Evolutionary conservation across 2,329 filamentous ascomycete species (phyloP).

Genomic region (Hawksworthiomyces lignivorus): DNA sequence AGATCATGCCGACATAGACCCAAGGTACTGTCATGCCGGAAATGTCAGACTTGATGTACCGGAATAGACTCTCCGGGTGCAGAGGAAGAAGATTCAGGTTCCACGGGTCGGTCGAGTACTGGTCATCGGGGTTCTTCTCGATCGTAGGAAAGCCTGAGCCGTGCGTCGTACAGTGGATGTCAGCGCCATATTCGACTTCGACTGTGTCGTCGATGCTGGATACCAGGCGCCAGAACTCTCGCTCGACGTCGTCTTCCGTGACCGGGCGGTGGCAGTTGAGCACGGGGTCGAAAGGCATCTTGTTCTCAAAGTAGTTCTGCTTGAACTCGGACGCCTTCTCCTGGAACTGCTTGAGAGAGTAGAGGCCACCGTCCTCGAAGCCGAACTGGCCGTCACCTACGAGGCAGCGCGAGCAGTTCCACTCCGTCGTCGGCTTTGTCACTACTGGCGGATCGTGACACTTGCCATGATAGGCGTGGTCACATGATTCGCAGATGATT

Average conservation of each 20-base stretch:
- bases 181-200: constrained; percentile 95
- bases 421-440: constrained; percentile 72
- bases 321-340: constrained; percentile 95
- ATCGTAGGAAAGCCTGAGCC: constrained; percentile 94
- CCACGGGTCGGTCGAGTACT: constrained; percentile 87
- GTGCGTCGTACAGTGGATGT: constrained; percentile 96
- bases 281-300: constrained; percentile 80
- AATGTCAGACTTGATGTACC: constrained; percentile 96
- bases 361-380: constrained; percentile 92
- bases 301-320: constrained; percentile 83
- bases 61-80: constrained; percentile 84
- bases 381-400: constrained; percentile 96
- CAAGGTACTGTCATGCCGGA: constrained; percentile 99
- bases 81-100: constrained; percentile 91
- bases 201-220: constrained; percentile 91
- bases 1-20: constrained; percentile 99
- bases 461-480: constrained; percentile 75
- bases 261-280: constrained; percentile 74
- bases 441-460: constrained; percentile 85
- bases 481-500: constrained; percentile 84
- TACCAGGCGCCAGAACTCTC: constrained; percentile 93
- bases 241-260: constrained; percentile 91
- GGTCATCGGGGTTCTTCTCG: constrained; percentile 79
- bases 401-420: constrained; percentile 92
- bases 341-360: constrained; percentile 92